Conservation (phyloP, 2,329 filamentous ascomycete genomes). For the Paracorniculantispora psalliotae region DNA sequence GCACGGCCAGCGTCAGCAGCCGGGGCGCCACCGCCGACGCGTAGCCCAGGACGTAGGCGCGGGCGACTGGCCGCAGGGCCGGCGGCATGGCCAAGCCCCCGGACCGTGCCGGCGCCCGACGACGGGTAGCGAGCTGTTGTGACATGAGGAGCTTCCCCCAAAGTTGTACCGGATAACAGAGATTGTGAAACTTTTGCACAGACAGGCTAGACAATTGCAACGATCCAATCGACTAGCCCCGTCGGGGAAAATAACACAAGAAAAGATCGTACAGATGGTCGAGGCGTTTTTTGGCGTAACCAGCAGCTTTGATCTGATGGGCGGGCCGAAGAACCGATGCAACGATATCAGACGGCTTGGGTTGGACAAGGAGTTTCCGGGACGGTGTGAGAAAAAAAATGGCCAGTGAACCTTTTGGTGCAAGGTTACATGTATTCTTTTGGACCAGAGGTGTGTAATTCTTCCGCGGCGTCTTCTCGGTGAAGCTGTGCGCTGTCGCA, state of each 20-base stretch:
- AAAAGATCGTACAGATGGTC: neutral
- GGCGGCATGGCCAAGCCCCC: conserved; percentile 37
- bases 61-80: conserved; percentile 49
- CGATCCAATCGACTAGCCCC: neutral
- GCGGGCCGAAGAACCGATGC: neutral
- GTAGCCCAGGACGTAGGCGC: conserved; percentile 58
- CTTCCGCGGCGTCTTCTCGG: neutral
- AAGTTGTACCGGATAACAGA: no score
- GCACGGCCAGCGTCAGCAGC: conserved; percentile 49
- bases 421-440: neutral
- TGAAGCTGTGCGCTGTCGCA: neutral
- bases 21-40: conserved; percentile 53
- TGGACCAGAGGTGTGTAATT: neutral
- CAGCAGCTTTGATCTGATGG: neutral
- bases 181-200: neutral
- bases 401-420: neutral
- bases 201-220: neutral
- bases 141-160: neutral
- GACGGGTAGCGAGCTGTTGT: neutral
- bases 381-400: neutral
- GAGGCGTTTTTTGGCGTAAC: neutral
- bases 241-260: neutral
- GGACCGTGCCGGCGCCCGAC: neutral
- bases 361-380: neutral
- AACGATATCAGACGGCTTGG: neutral